phyloP scores from a whole-genome alignment of 192 early-diverging fungal species.

The Allomyces arbusculus region DNA sequence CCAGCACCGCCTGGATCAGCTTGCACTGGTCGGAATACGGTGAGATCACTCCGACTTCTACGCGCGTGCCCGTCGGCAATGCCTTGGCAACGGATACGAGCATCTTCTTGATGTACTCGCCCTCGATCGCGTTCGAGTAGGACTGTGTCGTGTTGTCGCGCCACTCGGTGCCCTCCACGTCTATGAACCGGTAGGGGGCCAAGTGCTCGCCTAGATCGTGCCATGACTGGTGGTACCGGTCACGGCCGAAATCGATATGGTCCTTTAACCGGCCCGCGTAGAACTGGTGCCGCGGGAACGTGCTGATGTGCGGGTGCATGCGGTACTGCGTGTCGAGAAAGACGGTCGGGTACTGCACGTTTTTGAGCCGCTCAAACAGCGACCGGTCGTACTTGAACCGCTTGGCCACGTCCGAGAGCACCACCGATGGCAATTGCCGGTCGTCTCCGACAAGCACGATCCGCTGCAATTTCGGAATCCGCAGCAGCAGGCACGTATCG shows the following conservation, averaged over 20 bases:
- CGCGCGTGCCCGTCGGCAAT: slow-evolving; percentile 21
- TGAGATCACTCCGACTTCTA: slow-evolving; percentile 61
- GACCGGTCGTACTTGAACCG: slow-evolving; percentile 61
- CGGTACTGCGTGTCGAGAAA: slow-evolving; percentile 88
- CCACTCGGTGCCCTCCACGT: slow-evolving; percentile 33
- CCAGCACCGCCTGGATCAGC: slow-evolving; percentile 49
- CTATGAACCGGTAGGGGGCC: slow-evolving; percentile 56
- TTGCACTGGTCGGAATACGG: slow-evolving; percentile 75
- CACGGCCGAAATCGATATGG: slow-evolving; percentile 31
- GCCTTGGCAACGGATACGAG: slow-evolving; percentile 36
- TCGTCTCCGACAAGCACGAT: slow-evolving; percentile 86
- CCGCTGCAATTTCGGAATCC: slow-evolving; percentile 50
- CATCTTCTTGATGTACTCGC: slow-evolving; percentile 43
- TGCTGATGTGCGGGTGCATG: slow-evolving; percentile 84
- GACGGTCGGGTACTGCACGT: slow-evolving; percentile 21
- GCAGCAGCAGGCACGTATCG: slow-evolving; percentile 67
- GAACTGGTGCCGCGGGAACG: slow-evolving; percentile 57
- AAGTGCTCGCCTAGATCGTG: slow-evolving; percentile 14
- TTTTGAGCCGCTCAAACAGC: slow-evolving; percentile 49
- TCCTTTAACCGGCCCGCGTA: slow-evolving; percentile 57
- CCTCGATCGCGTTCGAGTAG: slow-evolving; percentile 60
- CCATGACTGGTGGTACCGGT: slow-evolving; percentile 55
- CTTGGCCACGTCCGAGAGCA: slow-evolving; percentile 47
- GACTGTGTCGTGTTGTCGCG: slow-evolving; percentile 45
- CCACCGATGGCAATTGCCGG: slow-evolving; percentile 80